Percentiles rank a stretch among this genome's conserved stretches.
These are phyloP conservation scores for Salix koriyanagi DNA, from an alignment of 345 rosid genomes.

Conservation along the genomic window DNA sequence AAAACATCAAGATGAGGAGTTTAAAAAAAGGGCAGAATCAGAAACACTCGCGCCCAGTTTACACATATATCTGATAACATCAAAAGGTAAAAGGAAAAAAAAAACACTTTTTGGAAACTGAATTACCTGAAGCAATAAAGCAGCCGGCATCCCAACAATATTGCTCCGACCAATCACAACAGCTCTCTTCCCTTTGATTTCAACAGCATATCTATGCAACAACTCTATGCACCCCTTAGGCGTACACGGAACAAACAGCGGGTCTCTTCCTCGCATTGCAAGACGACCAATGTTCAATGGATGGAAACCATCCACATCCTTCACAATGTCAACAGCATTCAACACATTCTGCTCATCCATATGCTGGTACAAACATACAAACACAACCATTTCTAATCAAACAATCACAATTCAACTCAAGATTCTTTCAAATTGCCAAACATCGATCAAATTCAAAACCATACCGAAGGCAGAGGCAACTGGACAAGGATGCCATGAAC, in stretches of 20 bases:
- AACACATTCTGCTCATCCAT: constrained; percentile 70
- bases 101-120: background rate
- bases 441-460: constrained; percentile 16
- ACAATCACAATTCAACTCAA: background rate
- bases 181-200: constrained; percentile 77
- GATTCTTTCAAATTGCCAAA: background rate
- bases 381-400: background rate
- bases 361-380: constrained; percentile 43
- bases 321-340: constrained; percentile 70
- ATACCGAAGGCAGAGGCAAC: constrained; percentile 74
- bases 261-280: constrained; percentile 85
- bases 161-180: constrained; percentile 89
- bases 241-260: constrained; percentile 75
- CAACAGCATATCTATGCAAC: constrained; percentile 62
- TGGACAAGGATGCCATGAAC: constrained; percentile 95
- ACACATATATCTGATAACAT: no score
- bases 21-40: background rate
- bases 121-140: constrained; percentile 69
- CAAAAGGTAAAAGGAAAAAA: no score
- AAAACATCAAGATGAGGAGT: background rate
- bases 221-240: constrained; percentile 93
- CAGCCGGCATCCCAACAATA: constrained; percentile 94
- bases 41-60: background rate
- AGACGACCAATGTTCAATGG: constrained; percentile 80
- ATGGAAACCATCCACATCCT: constrained; percentile 90